phyloP scores from a whole-genome alignment of 192 early-diverging fungal species.

The Funneliformis geosporum region DNA sequence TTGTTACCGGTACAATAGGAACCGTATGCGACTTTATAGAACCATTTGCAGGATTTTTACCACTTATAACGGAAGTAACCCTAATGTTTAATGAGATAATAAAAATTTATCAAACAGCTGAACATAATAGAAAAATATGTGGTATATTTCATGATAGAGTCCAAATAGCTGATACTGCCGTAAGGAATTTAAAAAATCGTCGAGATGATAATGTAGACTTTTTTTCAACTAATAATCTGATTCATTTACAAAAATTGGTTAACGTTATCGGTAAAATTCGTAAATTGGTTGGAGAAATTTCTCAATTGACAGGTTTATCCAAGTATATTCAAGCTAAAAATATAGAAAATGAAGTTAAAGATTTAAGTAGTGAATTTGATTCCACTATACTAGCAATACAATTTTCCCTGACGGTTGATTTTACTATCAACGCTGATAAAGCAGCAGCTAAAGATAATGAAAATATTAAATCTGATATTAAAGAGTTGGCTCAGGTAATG shows the following conservation, averaged over 20 bases:
- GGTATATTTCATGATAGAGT: not conserved
- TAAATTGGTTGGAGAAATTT: slow-evolving; percentile 3
- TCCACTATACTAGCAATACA: not conserved
- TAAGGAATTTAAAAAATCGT: not conserved
- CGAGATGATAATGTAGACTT: not conserved
- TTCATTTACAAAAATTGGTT: not conserved
- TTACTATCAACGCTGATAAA: too few relatives aligned
- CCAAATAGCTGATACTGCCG: not conserved
- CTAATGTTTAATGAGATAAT: too few relatives aligned
- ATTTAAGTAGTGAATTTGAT: slow-evolving; percentile 28
- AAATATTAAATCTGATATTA: too few relatives aligned
- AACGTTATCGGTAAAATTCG: not conserved
- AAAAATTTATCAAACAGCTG: too few relatives aligned
- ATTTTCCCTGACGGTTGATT: not conserved
- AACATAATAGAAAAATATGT: too few relatives aligned
- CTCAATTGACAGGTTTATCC: not conserved
- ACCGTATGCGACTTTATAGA: too few relatives aligned
- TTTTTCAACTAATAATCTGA: not conserved
- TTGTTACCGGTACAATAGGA: too few relatives aligned
- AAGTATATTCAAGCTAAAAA: slow-evolving; percentile 4
- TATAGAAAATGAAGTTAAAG: slow-evolving; percentile 6
- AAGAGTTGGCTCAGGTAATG: too few relatives aligned
- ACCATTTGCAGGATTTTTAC: too few relatives aligned
- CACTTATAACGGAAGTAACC: too few relatives aligned
- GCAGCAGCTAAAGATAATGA: too few relatives aligned